phyloP scores from a whole-genome alignment of 495 filamentous ascomycete genomes.

The Penicillium cinerascens region DNA sequence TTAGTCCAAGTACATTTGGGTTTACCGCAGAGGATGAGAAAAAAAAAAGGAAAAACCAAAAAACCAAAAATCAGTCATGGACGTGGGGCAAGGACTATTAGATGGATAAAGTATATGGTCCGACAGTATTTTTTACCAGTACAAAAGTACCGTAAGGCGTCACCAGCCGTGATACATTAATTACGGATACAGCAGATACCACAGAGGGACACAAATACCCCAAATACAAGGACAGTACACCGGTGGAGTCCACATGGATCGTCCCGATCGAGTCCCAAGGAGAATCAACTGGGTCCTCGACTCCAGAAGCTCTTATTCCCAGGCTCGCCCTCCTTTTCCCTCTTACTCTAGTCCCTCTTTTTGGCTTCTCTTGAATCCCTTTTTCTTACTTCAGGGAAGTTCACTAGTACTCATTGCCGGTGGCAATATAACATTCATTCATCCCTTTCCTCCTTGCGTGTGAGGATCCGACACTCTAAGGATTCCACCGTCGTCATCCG shows the following conservation, averaged over 20 bases:
- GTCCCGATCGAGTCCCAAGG: slow-evolving; percentile 31
- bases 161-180: neutral
- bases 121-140: neutral
- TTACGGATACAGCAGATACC: neutral
- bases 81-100: neutral
- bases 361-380: slow-evolving; percentile 7
- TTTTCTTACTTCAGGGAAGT: neutral
- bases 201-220: neutral
- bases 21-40: neutral
- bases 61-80: slow-evolving; percentile 6
- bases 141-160: neutral
- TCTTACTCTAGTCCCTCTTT: slow-evolving; percentile 26
- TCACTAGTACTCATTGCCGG: slow-evolving; percentile 22
- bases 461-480: neutral
- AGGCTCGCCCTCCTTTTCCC: slow-evolving; percentile 20
- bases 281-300: slow-evolving; percentile 24
- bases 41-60: slow-evolving; percentile 2
- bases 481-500: slow-evolving; percentile 18
- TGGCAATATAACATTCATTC: slow-evolving; percentile 27
- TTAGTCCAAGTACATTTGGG: too few relatives aligned
- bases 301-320: slow-evolving; percentile 24
- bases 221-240: neutral
- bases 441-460: slow-evolving; percentile 32
- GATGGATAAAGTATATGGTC: neutral
- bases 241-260: slow-evolving; percentile 25